Evolutionary conservation across 2,329 filamentous ascomycete genomes (phyloP).

Genomic region (Fusarium brachygibbosum): DNA sequence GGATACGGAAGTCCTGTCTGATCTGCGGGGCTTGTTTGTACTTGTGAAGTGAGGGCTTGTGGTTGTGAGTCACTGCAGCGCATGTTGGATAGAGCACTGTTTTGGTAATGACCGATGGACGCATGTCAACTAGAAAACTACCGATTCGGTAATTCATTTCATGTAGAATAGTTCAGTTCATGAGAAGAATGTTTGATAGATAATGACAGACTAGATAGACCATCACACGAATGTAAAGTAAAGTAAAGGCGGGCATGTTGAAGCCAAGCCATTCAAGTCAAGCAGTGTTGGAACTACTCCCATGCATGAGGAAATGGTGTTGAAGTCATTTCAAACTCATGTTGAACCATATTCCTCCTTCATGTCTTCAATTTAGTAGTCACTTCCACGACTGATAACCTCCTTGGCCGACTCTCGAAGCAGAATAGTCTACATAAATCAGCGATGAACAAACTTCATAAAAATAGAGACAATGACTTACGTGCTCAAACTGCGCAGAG

Average conservation of each 20-base stretch:
- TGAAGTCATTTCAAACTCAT: constrained; percentile 20
- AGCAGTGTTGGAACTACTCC: constrained; percentile 29
- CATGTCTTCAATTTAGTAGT: constrained; percentile 57
- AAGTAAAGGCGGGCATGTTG: constrained; percentile 29
- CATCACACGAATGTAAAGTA: constrained; percentile 29
- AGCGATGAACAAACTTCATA: neutral
- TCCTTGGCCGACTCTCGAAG: constrained; percentile 62
- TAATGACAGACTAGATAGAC: constrained; percentile 11
- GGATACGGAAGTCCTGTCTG: no score
- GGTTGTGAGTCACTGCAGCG: constrained; percentile 27
- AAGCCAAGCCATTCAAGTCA: constrained; percentile 11
- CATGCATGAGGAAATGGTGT: neutral
- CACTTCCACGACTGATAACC: constrained; percentile 65
- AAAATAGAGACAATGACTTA: constrained; percentile 38
- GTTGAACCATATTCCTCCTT: constrained; percentile 22
- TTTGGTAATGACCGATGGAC: constrained; percentile 8
- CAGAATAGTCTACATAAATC: constrained; percentile 59
- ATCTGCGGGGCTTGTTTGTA: neutral
- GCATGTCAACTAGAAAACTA: neutral
- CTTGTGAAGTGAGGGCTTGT: neutral
- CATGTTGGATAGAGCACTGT: constrained; percentile 16
- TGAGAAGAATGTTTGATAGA: neutral
- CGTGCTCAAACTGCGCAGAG: constrained; percentile 74
- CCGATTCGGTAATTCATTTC: neutral
- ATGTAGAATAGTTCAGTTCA: neutral